Conservation (phyloP, 1,284 basidiomycete species). For the Cystobasidium pallidum region DNA sequence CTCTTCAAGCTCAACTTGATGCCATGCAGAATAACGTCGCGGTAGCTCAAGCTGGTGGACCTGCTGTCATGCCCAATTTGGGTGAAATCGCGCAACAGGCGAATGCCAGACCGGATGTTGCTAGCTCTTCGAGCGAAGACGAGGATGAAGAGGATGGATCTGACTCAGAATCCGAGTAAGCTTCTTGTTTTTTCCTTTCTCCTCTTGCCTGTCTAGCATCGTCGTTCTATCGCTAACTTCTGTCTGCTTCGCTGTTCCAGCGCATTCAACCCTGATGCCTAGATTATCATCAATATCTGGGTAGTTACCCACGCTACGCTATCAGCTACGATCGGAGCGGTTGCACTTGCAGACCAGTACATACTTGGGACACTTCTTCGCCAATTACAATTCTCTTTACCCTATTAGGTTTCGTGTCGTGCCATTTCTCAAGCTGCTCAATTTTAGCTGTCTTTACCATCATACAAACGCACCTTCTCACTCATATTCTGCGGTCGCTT, state of each 20-base stretch:
- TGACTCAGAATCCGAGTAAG: constrained; percentile 42
- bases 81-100: constrained; percentile 17
- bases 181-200: too few relatives aligned
- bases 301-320: too few relatives aligned
- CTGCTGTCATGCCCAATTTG: constrained; percentile 32
- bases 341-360: neutral
- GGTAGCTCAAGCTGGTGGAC: constrained; percentile 27
- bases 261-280: constrained; percentile 24
- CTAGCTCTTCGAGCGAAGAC: constrained; percentile 40
- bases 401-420: too few relatives aligned
- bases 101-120: constrained; percentile 33
- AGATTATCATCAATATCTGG: too few relatives aligned
- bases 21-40: constrained; percentile 63
- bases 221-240: too few relatives aligned
- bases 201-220: too few relatives aligned
- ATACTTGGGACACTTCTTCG: neutral
- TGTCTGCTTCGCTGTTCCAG: neutral
- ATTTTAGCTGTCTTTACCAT: neutral
- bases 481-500: neutral
- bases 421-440: neutral
- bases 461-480: too few relatives aligned
- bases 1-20: constrained; percentile 77
- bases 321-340: too few relatives aligned
- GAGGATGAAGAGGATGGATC: constrained; percentile 42
- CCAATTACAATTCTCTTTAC: too few relatives aligned